Evolutionary conservation across 768 basidiomycete species (phyloP), one percentile per base, ranked within the genome.

Genomic region (Myochromella boudieri): DNA sequence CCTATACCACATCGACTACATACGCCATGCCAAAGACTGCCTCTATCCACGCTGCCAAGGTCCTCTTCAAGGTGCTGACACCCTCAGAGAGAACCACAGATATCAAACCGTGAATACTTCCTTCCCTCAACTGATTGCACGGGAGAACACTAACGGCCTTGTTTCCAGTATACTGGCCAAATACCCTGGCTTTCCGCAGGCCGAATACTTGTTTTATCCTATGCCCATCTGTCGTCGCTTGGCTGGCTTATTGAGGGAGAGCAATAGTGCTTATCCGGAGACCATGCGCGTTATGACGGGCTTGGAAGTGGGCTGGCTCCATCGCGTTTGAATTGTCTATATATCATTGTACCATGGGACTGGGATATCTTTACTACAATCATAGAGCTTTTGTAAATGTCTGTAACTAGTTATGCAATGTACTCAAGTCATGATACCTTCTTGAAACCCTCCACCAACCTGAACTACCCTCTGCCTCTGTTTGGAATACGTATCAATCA

Each of bases 131-230:
- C 32, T 34, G n/a, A n/a, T n/a, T 6, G 27, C 41, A 42, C 26
- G 42, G 15, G 27, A 10, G 2, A 29, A 46, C 20, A 29, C 46
- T 52, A 29, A 52, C 46, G 46, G 27, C 34, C 17, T 47, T 5
- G 34, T 29, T 37, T 59, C 6, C 45, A 87, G 81, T 39, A 70
- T 84, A 24, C 56, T 88, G 47, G 71, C 82, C 58, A 83, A 76
- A 54, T 87, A 90, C 62, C 88, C 89, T 26, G 83, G 85, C 15
- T 91, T 92, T 61, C 84, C 86, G 7, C 90, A 92, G 61, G 86
- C 90, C n/a, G 94, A 97, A 63, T 81, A 85, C 51, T 69, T 97
- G 7, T 82, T 78, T 26, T 97, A 97, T 59, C 90, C 95, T 0
- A 77, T 84, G 68, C 72, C 82, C 18, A 76, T 91, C 10, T 92